Evolutionary conservation across 2,329 filamentous ascomycete genomes (phyloP).

Genomic region (Zymoseptoria ardabiliae): DNA sequence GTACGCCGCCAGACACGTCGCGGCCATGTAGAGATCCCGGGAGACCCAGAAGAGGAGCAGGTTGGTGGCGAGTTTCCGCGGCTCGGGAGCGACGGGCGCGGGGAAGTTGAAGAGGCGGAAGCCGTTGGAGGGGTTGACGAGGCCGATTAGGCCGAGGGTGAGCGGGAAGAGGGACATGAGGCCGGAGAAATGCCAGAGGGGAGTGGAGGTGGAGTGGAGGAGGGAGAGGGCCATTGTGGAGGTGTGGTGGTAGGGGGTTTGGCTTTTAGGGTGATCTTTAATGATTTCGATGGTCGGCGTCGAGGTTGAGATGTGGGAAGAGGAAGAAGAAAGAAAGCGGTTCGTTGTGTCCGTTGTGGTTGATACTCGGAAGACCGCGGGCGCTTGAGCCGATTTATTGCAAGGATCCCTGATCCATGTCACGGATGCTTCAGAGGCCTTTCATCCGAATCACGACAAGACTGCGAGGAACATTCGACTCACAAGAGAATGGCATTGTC

Average conservation of each 20-base stretch:
- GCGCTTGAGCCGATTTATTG: no score
- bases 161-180: slow-evolving; percentile 5
- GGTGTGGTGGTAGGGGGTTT: not conserved
- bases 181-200: slow-evolving; percentile 5
- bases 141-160: slow-evolving; percentile 4
- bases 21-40: slow-evolving; percentile 5
- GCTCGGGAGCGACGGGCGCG: not conserved
- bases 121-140: slow-evolving; percentile 1
- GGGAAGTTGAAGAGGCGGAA: not conserved
- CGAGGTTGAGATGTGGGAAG: no score
- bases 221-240: not conserved
- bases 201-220: slow-evolving; percentile 4
- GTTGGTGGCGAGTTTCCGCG: not conserved
- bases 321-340: no score
- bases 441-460: no score
- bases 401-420: no score
- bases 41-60: slow-evolving; percentile 4
- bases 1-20: slow-evolving; percentile 2
- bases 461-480: no score
- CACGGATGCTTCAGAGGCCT: no score
- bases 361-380: no score
- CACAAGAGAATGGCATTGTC: no score
- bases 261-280: no score
- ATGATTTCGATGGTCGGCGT: no score
- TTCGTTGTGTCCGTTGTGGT: no score